Conservation (phyloP, 257 asterid genomes). For the Lithospermum erythrorhizon region DNA sequence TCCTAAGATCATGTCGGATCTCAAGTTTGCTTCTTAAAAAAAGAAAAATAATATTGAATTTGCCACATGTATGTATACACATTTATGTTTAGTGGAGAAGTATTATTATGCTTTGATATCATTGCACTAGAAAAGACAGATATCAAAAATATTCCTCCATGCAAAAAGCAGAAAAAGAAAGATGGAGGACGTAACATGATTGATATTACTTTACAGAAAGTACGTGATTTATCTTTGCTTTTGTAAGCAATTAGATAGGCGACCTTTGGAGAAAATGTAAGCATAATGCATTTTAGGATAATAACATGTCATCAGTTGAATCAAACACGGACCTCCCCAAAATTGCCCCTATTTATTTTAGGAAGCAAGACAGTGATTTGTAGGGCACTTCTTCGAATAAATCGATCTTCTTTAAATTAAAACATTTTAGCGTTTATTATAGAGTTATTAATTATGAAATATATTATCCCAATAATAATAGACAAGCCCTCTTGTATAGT, state of each 20-base stretch:
- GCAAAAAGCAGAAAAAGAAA: conserved; percentile 17
- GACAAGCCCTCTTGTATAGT: too few species aligned
- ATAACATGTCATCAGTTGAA: conserved; percentile 14
- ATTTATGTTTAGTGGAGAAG: too few species aligned
- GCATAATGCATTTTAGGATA: background rate
- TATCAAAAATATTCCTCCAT: conserved; percentile 38
- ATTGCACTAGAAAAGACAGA: conserved; percentile 33
- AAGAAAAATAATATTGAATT: too few species aligned
- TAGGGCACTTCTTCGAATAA: background rate
- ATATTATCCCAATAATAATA: too few species aligned
- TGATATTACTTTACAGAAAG: conserved; percentile 58
- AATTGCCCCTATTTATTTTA: conserved; percentile 29
- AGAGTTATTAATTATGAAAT: too few species aligned
- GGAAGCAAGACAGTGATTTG: conserved; percentile 34
- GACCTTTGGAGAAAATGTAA: conserved; percentile 29
- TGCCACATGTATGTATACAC: too few species aligned
- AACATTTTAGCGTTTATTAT: too few species aligned
- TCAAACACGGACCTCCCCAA: conserved; percentile 27
- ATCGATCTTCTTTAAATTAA: too few species aligned
- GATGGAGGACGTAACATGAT: conserved; percentile 11
- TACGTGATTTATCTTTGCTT: conserved; percentile 28
- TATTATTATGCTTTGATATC: conserved; percentile 5
- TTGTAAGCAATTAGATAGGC: conserved; percentile 20
- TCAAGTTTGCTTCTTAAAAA: too few species aligned
- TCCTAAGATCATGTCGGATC: background rate